phyloP scores from a whole-genome alignment of 2,329 filamentous ascomycete genomes.

The Cladosporium sp. region DNA sequence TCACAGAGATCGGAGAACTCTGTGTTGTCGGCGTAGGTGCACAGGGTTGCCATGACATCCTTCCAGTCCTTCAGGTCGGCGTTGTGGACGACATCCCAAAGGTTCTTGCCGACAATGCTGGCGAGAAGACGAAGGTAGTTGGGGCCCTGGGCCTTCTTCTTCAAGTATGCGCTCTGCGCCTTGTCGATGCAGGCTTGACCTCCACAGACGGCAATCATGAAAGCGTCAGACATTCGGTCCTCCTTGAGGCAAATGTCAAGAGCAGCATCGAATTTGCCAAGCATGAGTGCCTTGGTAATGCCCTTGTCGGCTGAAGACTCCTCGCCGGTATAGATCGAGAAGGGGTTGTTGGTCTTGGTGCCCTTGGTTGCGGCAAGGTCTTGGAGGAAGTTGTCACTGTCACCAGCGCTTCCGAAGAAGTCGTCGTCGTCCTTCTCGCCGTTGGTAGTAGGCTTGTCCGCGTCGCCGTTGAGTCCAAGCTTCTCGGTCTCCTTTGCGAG shows the following conservation, averaged over 20 bases:
- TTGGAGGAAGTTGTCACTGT: conserved; percentile 83
- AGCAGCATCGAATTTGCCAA: conserved; percentile 88
- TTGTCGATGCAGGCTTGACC: conserved; percentile 92
- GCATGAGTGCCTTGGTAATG: conserved; percentile 83
- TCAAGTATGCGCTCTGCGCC: conserved; percentile 87
- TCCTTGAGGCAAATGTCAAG: conserved; percentile 87
- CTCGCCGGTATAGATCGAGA: conserved; percentile 81
- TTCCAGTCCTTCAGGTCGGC: conserved; percentile 93
- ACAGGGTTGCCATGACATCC: conserved; percentile 92
- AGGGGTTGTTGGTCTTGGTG: conserved; percentile 90
- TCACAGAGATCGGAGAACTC: conserved; percentile 97
- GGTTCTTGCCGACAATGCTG: conserved; percentile 91
- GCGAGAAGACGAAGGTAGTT: conserved; percentile 90
- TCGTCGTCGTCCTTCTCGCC: conserved; percentile 43
- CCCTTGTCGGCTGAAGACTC: conserved; percentile 81
- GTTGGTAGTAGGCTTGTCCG: conserved; percentile 42
- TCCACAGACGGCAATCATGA: conserved; percentile 96
- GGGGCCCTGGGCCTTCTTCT: conserved; percentile 76
- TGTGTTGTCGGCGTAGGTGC: conserved; percentile 87
- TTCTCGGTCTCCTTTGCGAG: conserved; percentile 45
- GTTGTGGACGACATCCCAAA: conserved; percentile 98
- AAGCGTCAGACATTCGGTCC: conserved; percentile 89
- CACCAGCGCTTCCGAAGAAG: conserved; percentile 74
- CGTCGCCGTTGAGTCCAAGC: conserved; percentile 57
- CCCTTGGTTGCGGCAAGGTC: conserved; percentile 85